Base-by-base conservation (phyloP, 805 yeast genomes). In the Lachancea kluyveri region DNA sequence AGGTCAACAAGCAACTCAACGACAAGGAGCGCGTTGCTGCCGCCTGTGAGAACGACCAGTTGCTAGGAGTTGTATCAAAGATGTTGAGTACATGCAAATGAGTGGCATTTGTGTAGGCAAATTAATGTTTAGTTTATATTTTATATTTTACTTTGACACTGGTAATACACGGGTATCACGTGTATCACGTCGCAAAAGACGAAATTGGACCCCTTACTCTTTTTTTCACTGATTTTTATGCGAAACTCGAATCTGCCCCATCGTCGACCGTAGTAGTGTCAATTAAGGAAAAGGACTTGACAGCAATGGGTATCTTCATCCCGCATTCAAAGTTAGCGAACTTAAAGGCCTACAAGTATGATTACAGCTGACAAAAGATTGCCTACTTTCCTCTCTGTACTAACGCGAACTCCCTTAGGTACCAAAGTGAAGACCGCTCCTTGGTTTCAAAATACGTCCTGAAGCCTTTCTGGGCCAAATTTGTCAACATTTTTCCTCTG, bases 21-120 rank as follows among this genome's bases (percentile, higher is more conserved):
- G 99, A 92, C 54, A 92, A 92, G 61, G 99, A 92, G 60, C 67
- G 99, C 40, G 96, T 92, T 0, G 94, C 95, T 19, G 98, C 98
- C 17, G 99, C 99, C 0, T 88, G 97, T 58, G 98, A 92, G 52
- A 92, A 92, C 50, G 95, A 83, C 36, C 98, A 92, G 62, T 65
- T 92, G 25, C 62, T 88, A 23, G 71, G 77, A 18, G 99, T 92
- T n/a, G 82, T 92, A 22, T 81, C 87, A 44, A 86, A 81, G 41
- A 92, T 92, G 99, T 68, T 92, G 36, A 70, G 82, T 21, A 80
- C 92, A 3, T 92, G 98, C 50, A 62, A 60, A 33, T 70, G n/a
- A n/a, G n/a, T n/a, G n/a, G n/a, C n/a, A n/a, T 21, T 8, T 10
- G 7, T 21, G 5, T 17, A 6, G 6, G 21, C 33, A 30, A 17